Evolutionary conservation across 805 yeast species (phyloP), one percentile per base, ranked within the genome.

Genomic region (Nakazawaea populi): DNA sequence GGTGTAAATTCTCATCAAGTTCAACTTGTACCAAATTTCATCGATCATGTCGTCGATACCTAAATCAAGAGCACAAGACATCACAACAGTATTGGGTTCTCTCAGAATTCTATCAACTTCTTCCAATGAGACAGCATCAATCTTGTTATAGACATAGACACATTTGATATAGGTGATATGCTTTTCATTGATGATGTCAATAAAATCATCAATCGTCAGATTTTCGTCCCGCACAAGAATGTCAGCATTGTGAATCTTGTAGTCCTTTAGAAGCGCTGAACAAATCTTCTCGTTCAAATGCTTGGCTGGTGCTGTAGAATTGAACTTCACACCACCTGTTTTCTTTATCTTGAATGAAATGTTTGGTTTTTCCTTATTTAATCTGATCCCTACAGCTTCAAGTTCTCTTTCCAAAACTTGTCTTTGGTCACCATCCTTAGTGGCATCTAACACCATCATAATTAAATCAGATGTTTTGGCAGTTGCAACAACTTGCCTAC

Each of bases 401-500:
- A 92, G 74, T 70, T 92, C 99, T 52, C 79, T 79, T 62, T 92
- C 97, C 56, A 92, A 73, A 51, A 91, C 87, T 59, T 77, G 82
- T 56, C 97, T 75, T 67, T 92, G 99, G 59, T 91, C 90, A 31
- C 82, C 83, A 31, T 96, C 88, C 65, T 94, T 94, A 1, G 99
- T 92, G 1, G 98, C 97, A 69, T 92, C 99, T 56, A 92, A 70
- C 50, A 92, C 90, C 96, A 92, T 94, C 62, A 92, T 71, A 54
- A 92, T 85, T 62, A 92, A 72, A 63, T 94, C 98, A 0, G 97
- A 90, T 0, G 98, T 92, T 66, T 94, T 85, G 0, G 97, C 96
- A 0, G 97, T 94, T 2, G 98, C 87, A 56, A 92, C 91, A 41
- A 94, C 98, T 67, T 94, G 98, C 60, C 96, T 79, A 52, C 98